Conservation (phyloP, 805 yeast species). For the Candida sphagnicola region DNA sequence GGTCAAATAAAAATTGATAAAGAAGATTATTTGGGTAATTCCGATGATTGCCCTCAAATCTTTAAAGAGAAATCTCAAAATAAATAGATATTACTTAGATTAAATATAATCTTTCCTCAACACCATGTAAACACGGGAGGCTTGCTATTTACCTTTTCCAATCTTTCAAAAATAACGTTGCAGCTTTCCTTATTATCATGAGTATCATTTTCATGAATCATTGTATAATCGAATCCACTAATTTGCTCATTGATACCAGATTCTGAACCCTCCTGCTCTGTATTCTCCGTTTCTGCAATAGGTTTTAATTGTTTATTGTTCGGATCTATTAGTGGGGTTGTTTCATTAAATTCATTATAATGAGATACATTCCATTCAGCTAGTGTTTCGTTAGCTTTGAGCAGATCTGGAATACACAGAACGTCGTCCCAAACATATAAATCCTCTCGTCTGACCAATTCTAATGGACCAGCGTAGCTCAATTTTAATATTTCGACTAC, state of each 20-base stretch:
- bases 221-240: conserved; percentile 19
- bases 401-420: conserved; percentile 49
- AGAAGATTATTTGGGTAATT: conserved; percentile 9
- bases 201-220: conserved; percentile 9
- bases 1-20: conserved; percentile 27
- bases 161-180: conserved; percentile 55
- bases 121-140: conserved; percentile 73
- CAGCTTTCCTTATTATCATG: conserved; percentile 21
- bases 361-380: neutral
- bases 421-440: conserved; percentile 58
- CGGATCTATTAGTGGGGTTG: conserved; percentile 7
- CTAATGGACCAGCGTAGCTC: conserved; percentile 62
- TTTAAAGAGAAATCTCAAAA: conserved; percentile 7
- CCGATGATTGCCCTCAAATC: conserved; percentile 8
- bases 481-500: conserved; percentile 62
- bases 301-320: neutral
- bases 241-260: conserved; percentile 8
- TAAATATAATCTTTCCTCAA: conserved; percentile 13
- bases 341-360: conserved; percentile 2
- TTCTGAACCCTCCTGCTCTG: conserved; percentile 4
- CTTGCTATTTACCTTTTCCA: conserved; percentile 49
- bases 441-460: conserved; percentile 55
- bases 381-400: conserved; percentile 15
- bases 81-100: neutral
- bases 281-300: conserved; percentile 6